Conservation (phyloP, 179 eudicot genomes). For the Silene coronaria region DNA sequence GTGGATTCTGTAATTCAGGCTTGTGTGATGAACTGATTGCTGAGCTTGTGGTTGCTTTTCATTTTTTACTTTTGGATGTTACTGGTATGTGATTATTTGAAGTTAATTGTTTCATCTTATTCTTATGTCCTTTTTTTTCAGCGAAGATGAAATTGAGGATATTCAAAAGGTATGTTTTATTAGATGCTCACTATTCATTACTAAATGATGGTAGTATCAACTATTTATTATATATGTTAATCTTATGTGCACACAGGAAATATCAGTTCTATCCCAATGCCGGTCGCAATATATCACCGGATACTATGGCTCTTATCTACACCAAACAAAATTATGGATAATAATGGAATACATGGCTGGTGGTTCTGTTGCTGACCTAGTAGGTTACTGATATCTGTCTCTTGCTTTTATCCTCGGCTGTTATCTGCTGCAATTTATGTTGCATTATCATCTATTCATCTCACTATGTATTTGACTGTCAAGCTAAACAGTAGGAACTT, state of each 20-base stretch:
- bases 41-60: conserved; percentile 1
- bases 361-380: conserved; percentile 97
- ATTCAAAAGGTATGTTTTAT: conserved; percentile 66
- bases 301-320: conserved; percentile 80
- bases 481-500: neutral
- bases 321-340: conserved; percentile 88
- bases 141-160: conserved; percentile 97
- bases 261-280: conserved; percentile 86
- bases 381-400: conserved; percentile 40
- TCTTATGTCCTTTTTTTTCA: conserved; percentile 26
- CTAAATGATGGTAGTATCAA: neutral
- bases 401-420: neutral
- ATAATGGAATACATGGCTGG: conserved; percentile 99
- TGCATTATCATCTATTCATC: neutral
- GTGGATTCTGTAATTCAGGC: neutral
- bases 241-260: conserved; percentile 55
- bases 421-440: conserved; percentile 9
- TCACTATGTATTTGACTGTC: conserved; percentile 1
- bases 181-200: neutral
- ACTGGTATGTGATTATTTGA: conserved; percentile 2
- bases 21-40: neutral
- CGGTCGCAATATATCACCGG: conserved; percentile 90
- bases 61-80: neutral
- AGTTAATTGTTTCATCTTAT: conserved; percentile 12
- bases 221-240: conserved; percentile 10